Base-by-base conservation (phyloP, 2,329 filamentous ascomycete genomes). In the Xylariaceae sp. region DNA sequence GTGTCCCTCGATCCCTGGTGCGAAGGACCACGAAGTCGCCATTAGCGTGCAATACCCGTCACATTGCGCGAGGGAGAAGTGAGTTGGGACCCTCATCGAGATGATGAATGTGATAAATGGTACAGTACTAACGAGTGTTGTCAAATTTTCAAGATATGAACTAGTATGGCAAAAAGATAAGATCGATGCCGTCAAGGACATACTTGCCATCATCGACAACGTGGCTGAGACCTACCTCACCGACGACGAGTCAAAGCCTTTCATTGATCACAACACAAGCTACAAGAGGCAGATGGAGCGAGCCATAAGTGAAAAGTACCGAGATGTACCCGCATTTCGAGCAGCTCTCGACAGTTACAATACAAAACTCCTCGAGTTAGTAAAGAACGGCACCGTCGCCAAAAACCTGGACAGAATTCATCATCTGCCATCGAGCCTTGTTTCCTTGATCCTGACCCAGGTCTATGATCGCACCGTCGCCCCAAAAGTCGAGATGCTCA, bases 401-500 rank as follows among this genome's bases (percentile, higher is more conserved):
- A 85, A 82, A 66, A 88, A 89, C 66, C 80, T 97, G 51, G 84
- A 89, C 65, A 76, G 78, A 52, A 84, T 85, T 71, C 87, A 88
- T 68, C 80, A 83, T 51, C 77, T 97, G 15, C 86, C 89, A 5
- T 80, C 89, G 49, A 83, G 85, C 50, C 83, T 92, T 53, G 86
- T 92, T 51, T 86, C 89, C 66, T 87, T 91, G 66, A 93, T 97
- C 67, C 82, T 96, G 48, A 86, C 84, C 57, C 92, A 99, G 72
- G 88, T 91, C 18, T 97, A 97, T 75, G 87, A 92, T 68, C 90
- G 94, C 54, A 96, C 91, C 4, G 94, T 99, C 6, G 94, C 92
- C 1, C 92, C 91, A 4, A 86, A 89, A 62, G 91, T 96, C 23
- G 90, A 96, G 64, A 84, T 88, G 8, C 83, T 97, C 10, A 85